A percentile compares a stretch with the other conserved stretches of the same genome.
These are phyloP conservation scores for Trichoderma atroviride DNA, from an alignment of 2,329 filamentous ascomycete genomes.

Conservation along the genomic window DNA sequence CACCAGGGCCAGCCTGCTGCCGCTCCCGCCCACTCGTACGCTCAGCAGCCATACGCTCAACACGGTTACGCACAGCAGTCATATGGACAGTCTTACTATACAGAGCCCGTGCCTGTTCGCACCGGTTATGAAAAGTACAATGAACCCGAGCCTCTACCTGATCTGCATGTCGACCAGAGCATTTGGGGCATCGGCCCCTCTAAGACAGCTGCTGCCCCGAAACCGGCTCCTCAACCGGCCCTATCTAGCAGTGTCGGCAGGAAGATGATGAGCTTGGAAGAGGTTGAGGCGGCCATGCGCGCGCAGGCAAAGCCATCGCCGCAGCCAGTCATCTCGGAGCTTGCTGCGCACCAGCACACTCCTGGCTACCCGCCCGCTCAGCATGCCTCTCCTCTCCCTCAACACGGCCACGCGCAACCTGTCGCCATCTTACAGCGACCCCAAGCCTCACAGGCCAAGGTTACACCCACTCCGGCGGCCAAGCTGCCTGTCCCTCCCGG, in stretches of 20 bases:
- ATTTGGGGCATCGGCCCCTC: slow-evolving; percentile 80
- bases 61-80: slow-evolving; percentile 30
- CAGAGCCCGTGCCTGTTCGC: slow-evolving; percentile 64
- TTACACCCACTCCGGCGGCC: slow-evolving; percentile 39
- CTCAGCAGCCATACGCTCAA: slow-evolving; percentile 30
- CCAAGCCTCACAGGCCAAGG: slow-evolving; percentile 46
- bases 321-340: slow-evolving; percentile 41
- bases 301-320: slow-evolving; percentile 62
- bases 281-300: slow-evolving; percentile 93
- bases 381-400: slow-evolving; percentile 29
- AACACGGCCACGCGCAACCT: slow-evolving; percentile 49
- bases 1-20: slow-evolving; percentile 38
- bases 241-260: slow-evolving; percentile 46
- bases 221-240: slow-evolving; percentile 27
- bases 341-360: slow-evolving; percentile 36
- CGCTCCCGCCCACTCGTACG: slow-evolving; percentile 34
- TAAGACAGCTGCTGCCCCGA: slow-evolving; percentile 39
- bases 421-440: slow-evolving; percentile 61
- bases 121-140: slow-evolving; percentile 92
- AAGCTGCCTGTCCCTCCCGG: slow-evolving; percentile 34
- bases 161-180: slow-evolving; percentile 88
- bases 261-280: slow-evolving; percentile 94
- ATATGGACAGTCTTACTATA: slow-evolving; percentile 36
- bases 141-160: slow-evolving; percentile 80
- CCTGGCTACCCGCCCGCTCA: slow-evolving; percentile 32